A percentile compares a stretch with the other conserved stretches of the same genome.
These are phyloP conservation scores for Salix purpurea DNA, from an alignment of 345 rosid species.

Conservation along the genomic window DNA sequence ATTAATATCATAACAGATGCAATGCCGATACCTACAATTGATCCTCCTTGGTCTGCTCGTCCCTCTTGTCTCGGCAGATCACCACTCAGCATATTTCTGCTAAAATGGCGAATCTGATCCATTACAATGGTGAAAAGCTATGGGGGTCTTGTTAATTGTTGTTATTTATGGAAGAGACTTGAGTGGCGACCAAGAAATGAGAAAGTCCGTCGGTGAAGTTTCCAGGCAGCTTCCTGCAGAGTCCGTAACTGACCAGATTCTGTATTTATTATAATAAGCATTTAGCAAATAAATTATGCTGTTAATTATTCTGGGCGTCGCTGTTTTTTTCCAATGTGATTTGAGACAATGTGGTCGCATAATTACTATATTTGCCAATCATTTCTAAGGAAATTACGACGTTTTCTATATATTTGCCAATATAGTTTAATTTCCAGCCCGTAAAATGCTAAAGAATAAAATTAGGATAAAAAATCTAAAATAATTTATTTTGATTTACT, in stretches of 20 bases:
- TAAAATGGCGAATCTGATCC: not conserved
- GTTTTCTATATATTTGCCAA: too few species aligned
- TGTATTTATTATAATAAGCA: too few species aligned
- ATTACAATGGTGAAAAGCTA: not conserved
- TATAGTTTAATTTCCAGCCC: too few species aligned
- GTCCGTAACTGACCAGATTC: not conserved
- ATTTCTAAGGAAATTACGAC: not conserved
- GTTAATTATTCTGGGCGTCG: too few species aligned
- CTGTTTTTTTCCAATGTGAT: not conserved
- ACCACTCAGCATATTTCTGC: not conserved
- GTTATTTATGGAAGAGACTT: not conserved
- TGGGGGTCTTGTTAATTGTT: not conserved
- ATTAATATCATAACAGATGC: not conserved
- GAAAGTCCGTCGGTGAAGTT: not conserved
- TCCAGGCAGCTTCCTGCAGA: not conserved
- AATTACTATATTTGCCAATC: not conserved
- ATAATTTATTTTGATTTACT: too few species aligned
- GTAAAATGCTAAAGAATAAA: too few species aligned
- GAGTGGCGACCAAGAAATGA: not conserved
- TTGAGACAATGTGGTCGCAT: not conserved
- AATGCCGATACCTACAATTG: not conserved
- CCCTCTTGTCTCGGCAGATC: not conserved
- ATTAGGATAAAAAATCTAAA: too few species aligned
- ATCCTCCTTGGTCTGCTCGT: not conserved
- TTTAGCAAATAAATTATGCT: too few species aligned